These are phyloP conservation scores for Aspergillus viridinutans DNA, from an alignment of 2,329 filamentous ascomycete species.

Conservation along the genomic window DNA sequence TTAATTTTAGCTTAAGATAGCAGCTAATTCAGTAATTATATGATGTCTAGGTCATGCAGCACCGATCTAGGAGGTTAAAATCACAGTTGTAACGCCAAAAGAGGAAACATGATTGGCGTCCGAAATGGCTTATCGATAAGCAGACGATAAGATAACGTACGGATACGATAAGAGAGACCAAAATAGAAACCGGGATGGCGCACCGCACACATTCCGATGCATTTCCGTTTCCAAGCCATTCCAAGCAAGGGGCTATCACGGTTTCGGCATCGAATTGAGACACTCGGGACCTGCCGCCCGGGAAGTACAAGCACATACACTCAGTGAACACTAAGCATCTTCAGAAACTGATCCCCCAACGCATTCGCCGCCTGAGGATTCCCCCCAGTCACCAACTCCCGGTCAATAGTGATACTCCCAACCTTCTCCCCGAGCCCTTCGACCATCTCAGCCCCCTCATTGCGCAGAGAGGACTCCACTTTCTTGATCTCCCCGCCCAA, in stretches of 20 bases:
- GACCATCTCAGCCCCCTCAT: conserved; percentile 44
- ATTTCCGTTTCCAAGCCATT: not conserved
- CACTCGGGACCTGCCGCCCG: not conserved
- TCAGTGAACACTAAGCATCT: conserved; percentile 26
- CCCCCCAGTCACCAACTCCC: conserved; percentile 35
- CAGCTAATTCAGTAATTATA: not conserved
- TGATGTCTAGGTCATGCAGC: not conserved
- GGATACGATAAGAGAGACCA: not conserved
- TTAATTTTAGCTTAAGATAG: not conserved
- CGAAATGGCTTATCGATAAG: not conserved
- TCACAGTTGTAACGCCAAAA: not conserved
- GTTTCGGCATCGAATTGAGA: not conserved
- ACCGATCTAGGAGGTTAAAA: not conserved
- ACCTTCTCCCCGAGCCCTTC: conserved; percentile 37
- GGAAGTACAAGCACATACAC: not conserved
- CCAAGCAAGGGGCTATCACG: not conserved
- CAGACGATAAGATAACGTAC: not conserved
- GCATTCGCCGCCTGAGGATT: conserved; percentile 31
- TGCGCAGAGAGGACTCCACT: conserved; percentile 36
- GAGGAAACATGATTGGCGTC: not conserved
- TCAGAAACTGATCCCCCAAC: conserved; percentile 31
- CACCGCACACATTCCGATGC: not conserved
- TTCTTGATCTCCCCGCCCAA: conserved; percentile 42
- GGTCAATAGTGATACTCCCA: conserved; percentile 41
- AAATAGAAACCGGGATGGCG: not conserved